Evolutionary conservation across 495 filamentous ascomycete species (phyloP), one percentile per base, ranked within the genome.

Genomic region (Cercophora samala): DNA sequence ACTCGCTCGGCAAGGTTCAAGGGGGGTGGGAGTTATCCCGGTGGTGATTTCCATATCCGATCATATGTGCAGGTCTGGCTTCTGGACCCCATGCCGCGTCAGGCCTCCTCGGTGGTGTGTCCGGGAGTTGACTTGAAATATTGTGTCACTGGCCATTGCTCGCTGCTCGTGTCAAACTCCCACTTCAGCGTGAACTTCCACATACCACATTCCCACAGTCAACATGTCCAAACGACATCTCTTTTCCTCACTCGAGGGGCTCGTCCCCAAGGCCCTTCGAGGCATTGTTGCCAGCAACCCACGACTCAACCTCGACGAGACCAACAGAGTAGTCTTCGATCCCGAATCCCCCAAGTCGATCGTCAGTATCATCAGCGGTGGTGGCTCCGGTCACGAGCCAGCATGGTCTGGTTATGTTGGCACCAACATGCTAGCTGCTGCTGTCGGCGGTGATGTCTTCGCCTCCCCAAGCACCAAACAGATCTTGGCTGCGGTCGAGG

Each of bases 401-500:
- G 85, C 85, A 56, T 88, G 86, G 85, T 82, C 85, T 3, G 87
- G 86, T 15, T 89, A 87, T 70, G 86, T 89, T 6, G 87, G 86
- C 8, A 78, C 78, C 66, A 86, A 86, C 76, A 76, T 89, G 77
- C 78, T 89, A 3, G 81, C 85, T 8, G 87, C 87, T 21, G 81
- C 85, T 0, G 86, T 85, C 22, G 81, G 79, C 63, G 87, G 87
- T 32, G 86, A 87, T 62, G 84, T 89, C 25, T 89, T 89, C 70
- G 87, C 87, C 11, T 84, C 81, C 13, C 87, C 87, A 9, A 82
- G 79, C 69, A 87, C 86, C 24, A 87, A 86, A 71, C 87, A 89
- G 74, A 84, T 89, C 64, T 76, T 88, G 29, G 82, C 85, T 22
- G 86, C 80, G 19, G 81, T 88, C 52, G 80, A 83, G 53, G 77